phyloP scores from a whole-genome alignment of 768 basidiomycete species.

The Calocera cornea region DNA sequence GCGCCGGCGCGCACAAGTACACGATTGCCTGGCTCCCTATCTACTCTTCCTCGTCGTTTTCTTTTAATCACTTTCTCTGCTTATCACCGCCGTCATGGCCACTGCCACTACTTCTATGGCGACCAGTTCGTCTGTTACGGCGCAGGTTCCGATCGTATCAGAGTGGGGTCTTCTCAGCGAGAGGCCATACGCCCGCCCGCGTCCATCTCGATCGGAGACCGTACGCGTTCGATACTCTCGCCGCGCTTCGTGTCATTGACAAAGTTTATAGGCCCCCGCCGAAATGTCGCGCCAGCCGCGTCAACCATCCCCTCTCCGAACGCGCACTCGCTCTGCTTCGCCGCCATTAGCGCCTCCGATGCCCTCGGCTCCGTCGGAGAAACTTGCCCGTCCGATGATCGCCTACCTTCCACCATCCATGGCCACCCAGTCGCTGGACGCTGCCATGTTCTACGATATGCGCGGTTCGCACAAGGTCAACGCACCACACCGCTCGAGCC shows the following conservation, averaged over 20 bases:
- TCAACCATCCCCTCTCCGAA: slow-evolving; percentile 1
- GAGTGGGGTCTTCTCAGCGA: slow-evolving; percentile 4
- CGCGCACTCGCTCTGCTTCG: neutral
- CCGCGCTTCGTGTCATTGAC: neutral
- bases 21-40: neutral
- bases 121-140: neutral
- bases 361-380: neutral
- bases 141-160: neutral
- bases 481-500: neutral
- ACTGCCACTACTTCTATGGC: neutral
- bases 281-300: neutral
- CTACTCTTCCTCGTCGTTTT: neutral
- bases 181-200: neutral
- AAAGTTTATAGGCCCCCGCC: neutral
- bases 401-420: neutral
- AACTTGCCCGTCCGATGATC: neutral
- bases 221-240: neutral
- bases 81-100: neutral
- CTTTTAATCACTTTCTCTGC: neutral
- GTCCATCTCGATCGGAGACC: neutral
- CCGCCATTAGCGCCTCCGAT: neutral
- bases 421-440: neutral
- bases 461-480: neutral
- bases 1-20: neutral
- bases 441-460: neutral